Evolutionary conservation across 345 rosid species (phyloP), one percentile per base, ranked within the genome.

Genomic region (Heritiera littoralis): DNA sequence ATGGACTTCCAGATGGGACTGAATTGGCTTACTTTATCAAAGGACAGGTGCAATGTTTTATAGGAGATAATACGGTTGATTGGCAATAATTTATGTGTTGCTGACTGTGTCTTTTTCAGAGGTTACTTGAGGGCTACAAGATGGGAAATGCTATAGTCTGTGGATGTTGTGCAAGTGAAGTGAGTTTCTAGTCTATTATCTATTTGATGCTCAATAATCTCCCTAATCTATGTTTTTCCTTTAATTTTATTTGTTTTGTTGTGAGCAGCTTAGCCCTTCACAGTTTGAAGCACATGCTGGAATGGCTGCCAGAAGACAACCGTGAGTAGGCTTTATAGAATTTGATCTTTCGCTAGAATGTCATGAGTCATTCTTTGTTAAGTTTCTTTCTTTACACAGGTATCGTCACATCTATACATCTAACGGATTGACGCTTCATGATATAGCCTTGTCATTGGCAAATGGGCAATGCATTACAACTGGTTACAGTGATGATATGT

Each of bases 211-310:
- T 30, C 18, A 68, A 38, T 41, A 54, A 64, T n/a, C 66, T 76
- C 23, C 61, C 56, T 73, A 61, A 76, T 65, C 32, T 70, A 66
- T 60, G 40, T 17, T 40, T 7, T 59, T 46, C 9, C 13, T 73
- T 82, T 82, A 66, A 38, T 38, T 28, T 52, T 52, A 13, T 41
- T 77, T 56, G 15, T 48, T 54, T 66, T 79, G 15, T 23, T 45
- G 18, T 73, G 80, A 79, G 85, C 92, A 97, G 99, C 84, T 97
- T 71, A 97, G 99, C 78, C 99, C 99, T 77, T 97, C 99, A 2
- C 99, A 97, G 79, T 97, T 97, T 82, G 99, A 97, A 87, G 90
- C 99, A 30, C 99, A 97, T 89, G 98, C 98, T 89, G 99, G 99
- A 86, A 94, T 94, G 99, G 93, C 99, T 81, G 97, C 88, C 73